Evolutionary conservation across 805 yeast species (phyloP).

Genomic region (Aciculoconidium aculeatum): DNA sequence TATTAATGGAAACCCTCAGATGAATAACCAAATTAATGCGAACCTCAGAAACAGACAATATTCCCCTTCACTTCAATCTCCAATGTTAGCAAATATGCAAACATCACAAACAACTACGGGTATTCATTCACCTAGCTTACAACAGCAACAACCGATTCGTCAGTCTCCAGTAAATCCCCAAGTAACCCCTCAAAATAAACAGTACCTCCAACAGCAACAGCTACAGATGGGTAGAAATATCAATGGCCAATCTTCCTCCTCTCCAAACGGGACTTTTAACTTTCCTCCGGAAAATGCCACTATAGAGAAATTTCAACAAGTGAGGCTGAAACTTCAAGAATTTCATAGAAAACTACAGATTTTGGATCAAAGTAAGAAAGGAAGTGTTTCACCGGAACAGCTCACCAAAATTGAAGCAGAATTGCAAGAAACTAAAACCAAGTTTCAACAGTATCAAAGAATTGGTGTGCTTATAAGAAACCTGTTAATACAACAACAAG

Average conservation of each 20-base stretch:
- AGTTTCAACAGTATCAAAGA: slow-evolving; percentile 45
- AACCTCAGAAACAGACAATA: too few species aligned
- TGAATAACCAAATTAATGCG: too few species aligned
- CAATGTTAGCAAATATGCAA: too few species aligned
- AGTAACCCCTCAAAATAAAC: too few species aligned
- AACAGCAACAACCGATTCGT: slow-evolving; percentile 4
- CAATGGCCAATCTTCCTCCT: too few species aligned
- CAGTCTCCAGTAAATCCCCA: too few species aligned
- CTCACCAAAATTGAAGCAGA: slow-evolving; percentile 41
- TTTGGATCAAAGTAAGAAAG: slow-evolving; percentile 44
- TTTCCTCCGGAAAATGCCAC: slow-evolving; percentile 14
- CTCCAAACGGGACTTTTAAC: slow-evolving; percentile 2
- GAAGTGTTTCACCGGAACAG: slow-evolving; percentile 41
- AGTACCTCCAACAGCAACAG: slow-evolving; percentile 4
- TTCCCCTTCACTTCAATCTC: too few species aligned
- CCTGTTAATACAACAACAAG: slow-evolving; percentile 30
- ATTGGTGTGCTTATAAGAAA: slow-evolving; percentile 44
- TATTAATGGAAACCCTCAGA: too few species aligned
- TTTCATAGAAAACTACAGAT: slow-evolving; percentile 45
- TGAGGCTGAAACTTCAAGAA: slow-evolving; percentile 43
- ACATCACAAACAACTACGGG: too few species aligned
- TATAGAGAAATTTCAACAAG: slow-evolving; percentile 35
- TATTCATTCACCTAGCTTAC: too few species aligned
- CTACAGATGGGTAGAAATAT: too few species aligned
- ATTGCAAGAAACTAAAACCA: slow-evolving; percentile 41